Conservation (phyloP, 257 asterid species). For the Fraxinus americana region DNA sequence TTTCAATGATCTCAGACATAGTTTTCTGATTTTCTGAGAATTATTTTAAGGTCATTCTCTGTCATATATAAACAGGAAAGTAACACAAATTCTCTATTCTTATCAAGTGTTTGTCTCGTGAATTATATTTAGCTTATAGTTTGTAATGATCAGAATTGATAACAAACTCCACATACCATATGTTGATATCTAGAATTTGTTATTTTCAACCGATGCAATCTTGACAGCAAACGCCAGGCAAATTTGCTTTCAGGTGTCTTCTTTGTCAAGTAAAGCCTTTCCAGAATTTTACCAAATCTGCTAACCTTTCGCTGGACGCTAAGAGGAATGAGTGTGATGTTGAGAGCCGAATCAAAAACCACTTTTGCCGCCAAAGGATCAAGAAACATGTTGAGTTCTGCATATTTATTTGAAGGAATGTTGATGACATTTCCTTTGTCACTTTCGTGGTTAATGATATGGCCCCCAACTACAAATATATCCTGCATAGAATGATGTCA, state of each 20-base stretch:
- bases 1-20: background rate
- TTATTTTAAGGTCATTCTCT: background rate
- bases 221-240: constrained; percentile 49
- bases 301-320: constrained; percentile 53
- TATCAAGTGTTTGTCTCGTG: too few relatives aligned
- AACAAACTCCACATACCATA: constrained; percentile 46
- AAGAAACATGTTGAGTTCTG: constrained; percentile 82
- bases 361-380: constrained; percentile 78
- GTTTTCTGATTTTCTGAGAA: background rate
- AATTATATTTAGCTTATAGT: background rate
- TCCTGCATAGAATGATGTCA: constrained; percentile 45
- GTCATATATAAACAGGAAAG: background rate
- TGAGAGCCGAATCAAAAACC: constrained; percentile 51
- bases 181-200: constrained; percentile 57
- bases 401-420: constrained; percentile 55
- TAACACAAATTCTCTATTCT: background rate
- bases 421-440: constrained; percentile 67
- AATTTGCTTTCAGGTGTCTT: constrained; percentile 70
- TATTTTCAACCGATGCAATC: constrained; percentile 47
- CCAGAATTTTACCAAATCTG: constrained; percentile 31
- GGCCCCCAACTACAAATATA: constrained; percentile 76
- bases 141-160: background rate
- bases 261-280: constrained; percentile 32
- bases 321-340: constrained; percentile 77
- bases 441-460: constrained; percentile 29